Evolutionary conservation across 176 grass and related monocot genomes (phyloP).

Genomic region (Cymbopogon citratus): DNA sequence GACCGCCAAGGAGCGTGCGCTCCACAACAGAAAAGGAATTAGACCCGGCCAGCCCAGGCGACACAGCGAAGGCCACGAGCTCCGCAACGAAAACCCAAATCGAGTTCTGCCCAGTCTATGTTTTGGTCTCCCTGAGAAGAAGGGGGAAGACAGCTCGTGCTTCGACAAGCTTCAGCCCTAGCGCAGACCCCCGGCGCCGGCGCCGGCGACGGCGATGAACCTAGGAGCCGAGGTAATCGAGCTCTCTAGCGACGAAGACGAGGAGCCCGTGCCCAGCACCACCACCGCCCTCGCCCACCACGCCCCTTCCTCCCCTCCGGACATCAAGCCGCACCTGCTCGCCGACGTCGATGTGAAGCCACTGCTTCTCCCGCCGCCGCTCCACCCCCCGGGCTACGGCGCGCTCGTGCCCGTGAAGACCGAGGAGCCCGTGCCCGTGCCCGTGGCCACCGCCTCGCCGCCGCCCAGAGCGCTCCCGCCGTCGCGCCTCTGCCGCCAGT

Average conservation of each 20-base stretch:
- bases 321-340: conserved; percentile 40
- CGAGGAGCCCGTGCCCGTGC: conserved; percentile 32
- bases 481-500: conserved; percentile 63
- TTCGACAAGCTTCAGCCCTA: neutral
- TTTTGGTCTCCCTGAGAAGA: neutral
- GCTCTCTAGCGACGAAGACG: conserved; percentile 68
- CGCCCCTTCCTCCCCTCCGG: conserved; percentile 24
- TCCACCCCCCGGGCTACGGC: conserved; percentile 24
- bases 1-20: neutral
- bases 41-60: neutral
- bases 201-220: conserved; percentile 12
- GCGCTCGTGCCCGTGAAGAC: conserved; percentile 48
- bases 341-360: conserved; percentile 32
- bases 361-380: conserved; percentile 16
- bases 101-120: neutral
- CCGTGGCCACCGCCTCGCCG: conserved; percentile 20
- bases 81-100: neutral
- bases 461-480: conserved; percentile 27
- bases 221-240: conserved; percentile 53
- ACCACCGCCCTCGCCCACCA: neutral
- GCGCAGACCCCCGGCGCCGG: neutral
- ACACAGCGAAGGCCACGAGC: neutral
- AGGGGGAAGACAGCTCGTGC: neutral
- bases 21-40: neutral
- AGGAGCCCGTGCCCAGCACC: conserved; percentile 13